Evolutionary conservation across 2,329 filamentous ascomycete species (phyloP), one percentile per base, ranked within the genome.

Genomic region (Aspergillus vadensis): DNA sequence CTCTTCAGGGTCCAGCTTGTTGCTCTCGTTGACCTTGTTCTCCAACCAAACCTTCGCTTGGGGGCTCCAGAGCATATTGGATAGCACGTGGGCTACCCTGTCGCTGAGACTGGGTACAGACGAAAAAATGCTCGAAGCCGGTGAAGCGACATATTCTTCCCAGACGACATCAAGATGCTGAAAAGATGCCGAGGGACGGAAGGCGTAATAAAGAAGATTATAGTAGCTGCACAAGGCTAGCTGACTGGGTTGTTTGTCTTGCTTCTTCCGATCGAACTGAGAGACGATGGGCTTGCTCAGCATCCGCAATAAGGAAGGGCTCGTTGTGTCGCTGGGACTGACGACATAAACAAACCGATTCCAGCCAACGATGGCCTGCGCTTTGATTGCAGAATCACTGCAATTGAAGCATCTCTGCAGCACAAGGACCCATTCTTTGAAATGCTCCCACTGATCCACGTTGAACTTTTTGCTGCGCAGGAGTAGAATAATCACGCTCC

Each of bases 341-440:
- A 91, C 83, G 6, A 88, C 85, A 71, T 89, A 96, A 19, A 95
- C 85, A 48, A 97, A 86, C 56, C 91, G 88, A 67, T 91, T 91
- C 91, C 94, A 97, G 0, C 92, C 92, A 58, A 88, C 80, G 69
- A 94, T 92, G 21, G 93, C 91, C 69, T 96, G 88, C 14, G 86
- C 81, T 68, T 89, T 91, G 48, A 88, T 90, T 48, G 83, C 79
- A 3, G 83, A 78, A 64, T 97, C 91, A 55, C 85, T 85, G 66
- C 87, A 89, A 71, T 96, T 96, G 76, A 98, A 92, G 70, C 91
- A 95, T 63, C 83, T 83, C 69, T 97, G 90, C 17, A 96, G 88
- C 9, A 97, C 83, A 32, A 84, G 83, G 7, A 97, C 81, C 90
- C 92, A 97, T 5, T 85, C 82, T 27, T 82, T 84, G 63, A 92